A percentile compares a stretch with the other conserved stretches of the same genome.
Conservation (phyloP, 176 grass and related monocot species). For the Alopecurus myosuroides region DNA sequence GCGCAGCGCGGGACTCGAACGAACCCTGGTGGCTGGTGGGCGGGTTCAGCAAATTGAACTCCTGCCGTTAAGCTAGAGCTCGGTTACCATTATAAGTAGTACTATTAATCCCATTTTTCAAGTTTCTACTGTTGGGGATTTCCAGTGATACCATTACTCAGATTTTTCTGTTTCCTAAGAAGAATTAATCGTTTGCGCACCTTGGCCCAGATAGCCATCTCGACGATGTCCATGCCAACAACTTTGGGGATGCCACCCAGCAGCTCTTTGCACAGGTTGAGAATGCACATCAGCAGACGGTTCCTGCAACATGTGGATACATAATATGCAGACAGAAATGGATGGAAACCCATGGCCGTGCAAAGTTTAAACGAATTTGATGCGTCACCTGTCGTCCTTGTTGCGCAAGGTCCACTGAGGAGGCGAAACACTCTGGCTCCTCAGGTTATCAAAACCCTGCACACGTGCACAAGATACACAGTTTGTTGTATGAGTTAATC, state of each 20-base stretch:
- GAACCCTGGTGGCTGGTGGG: too few relatives aligned
- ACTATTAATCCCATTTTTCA: too few relatives aligned
- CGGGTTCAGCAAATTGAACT: too few relatives aligned
- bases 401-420: conserved; percentile 97
- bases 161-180: too few relatives aligned
- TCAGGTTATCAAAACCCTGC: conserved; percentile 86
- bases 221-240: conserved; percentile 79
- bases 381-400: conserved; percentile 79
- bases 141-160: too few relatives aligned
- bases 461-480: background rate
- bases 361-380: background rate
- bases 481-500: background rate
- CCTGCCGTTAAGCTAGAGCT: too few relatives aligned
- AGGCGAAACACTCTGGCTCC: conserved; percentile 77
- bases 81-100: too few relatives aligned
- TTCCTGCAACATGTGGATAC: conserved; percentile 37
- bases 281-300: conserved; percentile 66
- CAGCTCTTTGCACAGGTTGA: conserved; percentile 84
- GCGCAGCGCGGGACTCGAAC: too few relatives aligned
- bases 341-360: background rate
- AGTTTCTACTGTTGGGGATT: too few relatives aligned
- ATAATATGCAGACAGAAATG: background rate
- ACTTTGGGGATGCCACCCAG: conserved; percentile 79
- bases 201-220: conserved; percentile 99
- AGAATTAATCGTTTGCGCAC: conserved; percentile 26